Conservation (phyloP, 768 basidiomycete species). For the Panellus pusillus region DNA sequence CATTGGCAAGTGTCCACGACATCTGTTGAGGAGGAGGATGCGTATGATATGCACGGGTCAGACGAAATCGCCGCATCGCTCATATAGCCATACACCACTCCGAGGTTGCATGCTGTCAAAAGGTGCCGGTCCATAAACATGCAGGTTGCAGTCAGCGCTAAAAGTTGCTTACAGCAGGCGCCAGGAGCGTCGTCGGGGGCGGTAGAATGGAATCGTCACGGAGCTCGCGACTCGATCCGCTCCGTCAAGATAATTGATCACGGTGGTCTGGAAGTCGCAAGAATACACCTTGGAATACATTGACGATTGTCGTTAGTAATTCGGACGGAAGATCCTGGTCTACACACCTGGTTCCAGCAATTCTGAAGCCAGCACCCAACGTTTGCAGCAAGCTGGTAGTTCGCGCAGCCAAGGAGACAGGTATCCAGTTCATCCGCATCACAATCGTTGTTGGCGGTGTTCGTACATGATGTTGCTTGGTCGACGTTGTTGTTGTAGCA, state of each 20-base stretch:
- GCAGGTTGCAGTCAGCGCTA: not conserved
- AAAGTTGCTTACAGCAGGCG: not conserved
- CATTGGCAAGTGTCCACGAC: not conserved
- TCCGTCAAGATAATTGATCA: not conserved
- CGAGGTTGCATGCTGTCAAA: conserved; percentile 6
- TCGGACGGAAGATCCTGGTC: not conserved
- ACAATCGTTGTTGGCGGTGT: not conserved
- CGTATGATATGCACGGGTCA: conserved; percentile 2
- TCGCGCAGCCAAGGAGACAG: not conserved
- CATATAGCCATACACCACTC: not conserved
- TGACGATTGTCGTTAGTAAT: not conserved
- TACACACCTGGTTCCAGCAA: conserved; percentile 5
- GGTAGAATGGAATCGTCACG: conserved; percentile 4
- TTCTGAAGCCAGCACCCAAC: conserved; percentile 5
- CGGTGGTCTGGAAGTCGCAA: conserved; percentile 5
- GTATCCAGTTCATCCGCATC: not conserved
- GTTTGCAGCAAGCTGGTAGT: conserved; percentile 3
- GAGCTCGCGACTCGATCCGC: conserved; percentile 2
- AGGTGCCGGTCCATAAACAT: not conserved
- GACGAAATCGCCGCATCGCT: not conserved
- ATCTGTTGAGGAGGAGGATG: not conserved
- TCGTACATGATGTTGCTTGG: not conserved
- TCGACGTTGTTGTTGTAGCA: conserved; percentile 4
- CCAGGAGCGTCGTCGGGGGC: conserved; percentile 1
- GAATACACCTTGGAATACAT: not conserved